A percentile compares a stretch with the other conserved stretches of the same genome.
Conservation (phyloP, 768 basidiomycete species). For the Pilatotrama ljubarskyi region DNA sequence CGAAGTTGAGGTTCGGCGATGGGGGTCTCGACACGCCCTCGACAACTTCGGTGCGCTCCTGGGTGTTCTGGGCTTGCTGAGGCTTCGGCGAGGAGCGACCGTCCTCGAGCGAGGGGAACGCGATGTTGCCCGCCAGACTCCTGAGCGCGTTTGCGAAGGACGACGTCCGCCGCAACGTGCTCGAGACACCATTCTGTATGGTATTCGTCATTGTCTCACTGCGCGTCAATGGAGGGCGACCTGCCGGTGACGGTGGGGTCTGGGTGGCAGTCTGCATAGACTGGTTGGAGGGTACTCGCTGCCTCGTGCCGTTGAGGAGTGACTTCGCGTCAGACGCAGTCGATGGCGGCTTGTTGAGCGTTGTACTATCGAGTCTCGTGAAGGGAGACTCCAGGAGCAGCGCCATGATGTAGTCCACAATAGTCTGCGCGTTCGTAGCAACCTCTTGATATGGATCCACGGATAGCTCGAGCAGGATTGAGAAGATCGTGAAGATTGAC, state of each 20-base stretch:
- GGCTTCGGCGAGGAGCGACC: conserved; percentile 35
- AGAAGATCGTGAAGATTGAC: conserved; percentile 94
- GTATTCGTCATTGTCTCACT: conserved; percentile 62
- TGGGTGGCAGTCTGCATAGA: conserved; percentile 45
- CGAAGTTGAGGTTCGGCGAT: conserved; percentile 76
- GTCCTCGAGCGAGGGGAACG: conserved; percentile 69
- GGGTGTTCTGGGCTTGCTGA: conserved; percentile 30
- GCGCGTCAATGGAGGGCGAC: conserved; percentile 53
- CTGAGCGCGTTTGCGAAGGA: conserved; percentile 79
- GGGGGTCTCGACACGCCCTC: conserved; percentile 63
- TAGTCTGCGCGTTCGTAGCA: conserved; percentile 84
- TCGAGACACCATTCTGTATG: conserved; percentile 60
- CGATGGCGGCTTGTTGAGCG: conserved; percentile 54
- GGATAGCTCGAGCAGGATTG: conserved; percentile 84
- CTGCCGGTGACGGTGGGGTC: conserved; percentile 47
- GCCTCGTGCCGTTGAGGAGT: conserved; percentile 34
- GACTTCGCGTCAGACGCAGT: conserved; percentile 39
- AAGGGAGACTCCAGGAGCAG: conserved; percentile 89
- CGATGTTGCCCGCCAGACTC: conserved; percentile 65
- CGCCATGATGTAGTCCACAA: conserved; percentile 91
- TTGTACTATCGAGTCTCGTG: conserved; percentile 65
- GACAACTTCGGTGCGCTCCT: conserved; percentile 31
- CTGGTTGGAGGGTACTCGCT: conserved; percentile 51
- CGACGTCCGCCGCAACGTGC: conserved; percentile 73
- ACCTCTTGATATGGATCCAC: conserved; percentile 94